Conservation (phyloP, 192 early-diverging fungal species). For the Entrophospora sp. region DNA sequence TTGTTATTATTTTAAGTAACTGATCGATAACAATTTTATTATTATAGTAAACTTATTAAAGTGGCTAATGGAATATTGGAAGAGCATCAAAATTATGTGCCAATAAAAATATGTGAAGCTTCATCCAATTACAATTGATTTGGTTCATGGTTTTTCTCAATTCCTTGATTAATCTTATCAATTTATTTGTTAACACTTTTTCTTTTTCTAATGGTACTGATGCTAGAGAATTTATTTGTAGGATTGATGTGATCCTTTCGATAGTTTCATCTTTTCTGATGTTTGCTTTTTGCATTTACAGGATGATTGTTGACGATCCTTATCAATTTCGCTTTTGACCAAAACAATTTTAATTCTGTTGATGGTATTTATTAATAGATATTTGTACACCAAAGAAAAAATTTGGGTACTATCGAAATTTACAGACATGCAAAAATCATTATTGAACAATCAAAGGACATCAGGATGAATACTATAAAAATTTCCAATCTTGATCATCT, state of each 20-base stretch:
- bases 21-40: not conserved
- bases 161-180: not conserved
- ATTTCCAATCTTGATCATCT: constrained; percentile 23
- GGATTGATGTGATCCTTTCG: constrained; percentile 31
- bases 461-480: constrained; percentile 49
- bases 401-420: constrained; percentile 51
- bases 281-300: constrained; percentile 41
- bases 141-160: not conserved
- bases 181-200: not conserved
- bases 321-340: constrained; percentile 43
- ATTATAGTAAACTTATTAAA: constrained; percentile 36
- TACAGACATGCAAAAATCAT: constrained; percentile 53
- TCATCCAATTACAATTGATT: not conserved
- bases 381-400: constrained; percentile 50
- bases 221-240: constrained; percentile 29
- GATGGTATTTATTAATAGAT: constrained; percentile 50
- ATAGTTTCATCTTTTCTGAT: constrained; percentile 28
- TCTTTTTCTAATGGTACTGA: constrained; percentile 21
- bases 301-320: constrained; percentile 21
- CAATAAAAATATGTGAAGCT: constrained; percentile 30
- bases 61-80: constrained; percentile 33
- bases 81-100: constrained; percentile 29
- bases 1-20: not conserved
- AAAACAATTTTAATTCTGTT: constrained; percentile 42
- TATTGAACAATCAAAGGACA: constrained; percentile 47